Conservation (phyloP, 2,329 filamentous ascomycete genomes). For the Stachybotrys echinatus region DNA sequence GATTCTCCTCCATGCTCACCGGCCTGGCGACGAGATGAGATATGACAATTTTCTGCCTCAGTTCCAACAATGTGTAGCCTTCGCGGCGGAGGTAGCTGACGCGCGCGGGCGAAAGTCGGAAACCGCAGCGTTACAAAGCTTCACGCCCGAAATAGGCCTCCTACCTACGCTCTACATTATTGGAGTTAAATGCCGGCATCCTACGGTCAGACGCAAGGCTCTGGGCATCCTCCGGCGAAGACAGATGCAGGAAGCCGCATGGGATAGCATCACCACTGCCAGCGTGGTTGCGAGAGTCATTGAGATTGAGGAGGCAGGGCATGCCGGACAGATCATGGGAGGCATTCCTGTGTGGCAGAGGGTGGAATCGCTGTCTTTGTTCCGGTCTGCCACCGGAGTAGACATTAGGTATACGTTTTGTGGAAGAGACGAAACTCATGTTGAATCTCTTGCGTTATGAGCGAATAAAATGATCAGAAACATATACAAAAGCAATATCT, state of each 20-base stretch:
- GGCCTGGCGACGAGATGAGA: constrained; percentile 19
- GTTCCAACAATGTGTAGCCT: constrained; percentile 19
- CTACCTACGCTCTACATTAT: constrained; percentile 27
- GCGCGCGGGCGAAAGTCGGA: constrained; percentile 16
- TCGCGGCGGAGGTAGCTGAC: constrained; percentile 15
- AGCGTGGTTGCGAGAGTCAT: constrained; percentile 25
- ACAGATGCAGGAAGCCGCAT: constrained; percentile 23
- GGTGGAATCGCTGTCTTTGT: constrained; percentile 21
- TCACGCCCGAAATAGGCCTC: constrained; percentile 26
- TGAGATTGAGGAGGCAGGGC: constrained; percentile 26
- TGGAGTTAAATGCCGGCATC: constrained; percentile 29
- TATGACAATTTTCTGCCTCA: constrained; percentile 22
- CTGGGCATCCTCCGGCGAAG: constrained; percentile 17
- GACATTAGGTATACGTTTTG: constrained; percentile 26
- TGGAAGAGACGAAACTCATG: constrained; percentile 13
- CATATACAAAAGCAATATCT: too few species aligned
- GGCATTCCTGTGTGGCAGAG: constrained; percentile 20
- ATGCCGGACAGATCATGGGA: constrained; percentile 14
- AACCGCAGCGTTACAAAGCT: constrained; percentile 16
- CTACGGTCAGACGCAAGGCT: constrained; percentile 21
- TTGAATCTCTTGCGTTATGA: constrained; percentile 12
- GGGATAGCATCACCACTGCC: constrained; percentile 24
- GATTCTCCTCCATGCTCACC: constrained; percentile 16
- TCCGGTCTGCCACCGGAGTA: constrained; percentile 10
- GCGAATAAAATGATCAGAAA: neutral